A percentile compares a stretch with the other conserved stretches of the same genome.
phyloP scores from a whole-genome alignment of 106 monocot genomes.

The Dendrobium officinale region DNA sequence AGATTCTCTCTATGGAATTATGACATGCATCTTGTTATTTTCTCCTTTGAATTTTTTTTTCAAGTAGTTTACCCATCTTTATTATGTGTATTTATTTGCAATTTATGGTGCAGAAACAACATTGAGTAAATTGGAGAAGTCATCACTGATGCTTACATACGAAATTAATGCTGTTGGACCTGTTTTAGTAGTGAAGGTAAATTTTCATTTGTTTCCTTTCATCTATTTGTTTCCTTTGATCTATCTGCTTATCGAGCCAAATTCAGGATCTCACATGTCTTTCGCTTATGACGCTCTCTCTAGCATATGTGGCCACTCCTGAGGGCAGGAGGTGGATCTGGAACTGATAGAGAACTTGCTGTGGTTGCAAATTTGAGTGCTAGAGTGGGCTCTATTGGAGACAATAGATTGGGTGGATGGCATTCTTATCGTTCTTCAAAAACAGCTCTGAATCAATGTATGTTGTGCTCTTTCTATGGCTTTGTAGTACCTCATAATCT shows the following conservation, averaged over 20 bases:
- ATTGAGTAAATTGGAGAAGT: slow-evolving; percentile 76
- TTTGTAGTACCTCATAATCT: no score
- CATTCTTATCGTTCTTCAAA: slow-evolving; percentile 95
- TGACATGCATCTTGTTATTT: neutral
- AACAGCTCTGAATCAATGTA: slow-evolving; percentile 90
- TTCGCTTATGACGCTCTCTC: neutral
- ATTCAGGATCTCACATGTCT: neutral
- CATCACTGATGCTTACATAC: slow-evolving; percentile 79
- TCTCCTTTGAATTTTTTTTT: neutral
- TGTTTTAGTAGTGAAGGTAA: slow-evolving; percentile 80
- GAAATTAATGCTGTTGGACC: slow-evolving; percentile 96
- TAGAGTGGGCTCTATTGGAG: slow-evolving; percentile 85
- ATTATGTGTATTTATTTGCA: slow-evolving; percentile 5
- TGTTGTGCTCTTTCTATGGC: neutral
- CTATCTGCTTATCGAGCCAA: neutral
- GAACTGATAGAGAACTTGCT: slow-evolving; percentile 50
- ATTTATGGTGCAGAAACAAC: slow-evolving; percentile 68
- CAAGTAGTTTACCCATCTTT: neutral
- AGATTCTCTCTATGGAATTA: neutral
- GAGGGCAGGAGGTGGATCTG: slow-evolving; percentile 62
- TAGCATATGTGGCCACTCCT: slow-evolving; percentile 95
- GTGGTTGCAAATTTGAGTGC: slow-evolving; percentile 92
- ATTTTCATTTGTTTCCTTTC: neutral
- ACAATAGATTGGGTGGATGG: slow-evolving; percentile 90
- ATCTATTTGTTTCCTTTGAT: neutral